Evolutionary conservation across 805 yeast species (phyloP).

Genomic region (Lipomyces starkeyi): DNA sequence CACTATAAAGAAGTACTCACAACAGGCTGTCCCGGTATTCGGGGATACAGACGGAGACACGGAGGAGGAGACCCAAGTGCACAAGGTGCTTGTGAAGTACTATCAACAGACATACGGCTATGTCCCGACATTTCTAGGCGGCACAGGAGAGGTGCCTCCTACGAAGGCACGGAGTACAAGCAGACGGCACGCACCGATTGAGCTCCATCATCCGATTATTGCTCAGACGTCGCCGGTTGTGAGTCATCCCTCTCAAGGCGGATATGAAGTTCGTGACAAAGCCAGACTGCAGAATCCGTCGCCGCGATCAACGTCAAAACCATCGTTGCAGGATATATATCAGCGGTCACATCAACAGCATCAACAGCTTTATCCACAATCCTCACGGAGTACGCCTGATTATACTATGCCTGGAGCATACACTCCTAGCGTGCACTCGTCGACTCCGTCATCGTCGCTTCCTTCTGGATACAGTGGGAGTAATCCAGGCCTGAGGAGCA

Average conservation of each 20-base stretch:
- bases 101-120: constrained; percentile 22
- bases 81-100: constrained; percentile 30
- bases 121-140: constrained; percentile 34
- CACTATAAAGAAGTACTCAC: constrained; percentile 26
- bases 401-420: constrained; percentile 9
- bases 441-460: not conserved
- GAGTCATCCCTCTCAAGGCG: not conserved
- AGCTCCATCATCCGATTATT: not conserved
- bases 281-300: not conserved
- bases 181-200: not conserved
- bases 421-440: not conserved
- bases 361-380: constrained; percentile 6
- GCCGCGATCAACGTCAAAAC: constrained; percentile 20
- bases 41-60: constrained; percentile 32
- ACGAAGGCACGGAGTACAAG: not conserved
- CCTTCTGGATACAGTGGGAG: too few relatives aligned
- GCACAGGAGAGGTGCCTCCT: constrained; percentile 5
- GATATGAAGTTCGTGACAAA: not conserved
- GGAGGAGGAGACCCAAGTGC: constrained; percentile 36
- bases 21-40: constrained; percentile 17
- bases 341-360: constrained; percentile 24
- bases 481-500: not conserved
- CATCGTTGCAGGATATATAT: constrained; percentile 34
- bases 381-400: constrained; percentile 8
- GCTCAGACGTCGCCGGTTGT: not conserved